Percentiles rank a stretch among this genome's conserved stretches.
Conservation (phyloP, 257 asterid genomes). For the Nicotiana benthamiana region DNA sequence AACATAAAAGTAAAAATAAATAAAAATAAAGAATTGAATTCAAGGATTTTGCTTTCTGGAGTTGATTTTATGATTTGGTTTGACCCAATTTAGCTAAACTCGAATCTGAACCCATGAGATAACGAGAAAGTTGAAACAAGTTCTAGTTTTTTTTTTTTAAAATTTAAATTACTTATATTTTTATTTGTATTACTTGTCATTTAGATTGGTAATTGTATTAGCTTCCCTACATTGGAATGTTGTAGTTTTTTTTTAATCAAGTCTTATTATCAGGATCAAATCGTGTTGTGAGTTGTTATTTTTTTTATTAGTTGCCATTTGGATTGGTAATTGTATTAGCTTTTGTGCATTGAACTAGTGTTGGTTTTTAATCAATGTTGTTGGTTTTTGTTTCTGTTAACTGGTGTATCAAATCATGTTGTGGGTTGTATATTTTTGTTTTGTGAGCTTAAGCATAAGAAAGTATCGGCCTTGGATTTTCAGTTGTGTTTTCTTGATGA, state of each 20-base stretch:
- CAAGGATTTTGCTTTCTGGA: neutral
- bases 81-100: conserved; percentile 9
- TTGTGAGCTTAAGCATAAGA: neutral
- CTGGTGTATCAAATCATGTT: neutral
- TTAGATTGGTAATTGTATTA: neutral
- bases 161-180: too few species aligned
- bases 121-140: neutral
- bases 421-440: neutral
- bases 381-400: neutral
- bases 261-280: neutral
- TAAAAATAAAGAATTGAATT: neutral
- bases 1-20: neutral
- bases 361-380: neutral
- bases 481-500: neutral
- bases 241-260: neutral
- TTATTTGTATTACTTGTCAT: neutral
- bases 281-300: neutral
- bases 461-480: neutral
- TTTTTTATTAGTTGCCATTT: neutral
- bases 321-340: neutral
- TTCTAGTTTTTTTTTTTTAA: neutral
- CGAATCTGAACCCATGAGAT: conserved; percentile 2
- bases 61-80: conserved; percentile 3
- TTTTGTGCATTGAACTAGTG: neutral
- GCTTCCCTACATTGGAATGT: neutral